These are phyloP conservation scores for Mucor sp. DNA, from an alignment of 371 early-diverging fungal species.

Conservation along the genomic window DNA sequence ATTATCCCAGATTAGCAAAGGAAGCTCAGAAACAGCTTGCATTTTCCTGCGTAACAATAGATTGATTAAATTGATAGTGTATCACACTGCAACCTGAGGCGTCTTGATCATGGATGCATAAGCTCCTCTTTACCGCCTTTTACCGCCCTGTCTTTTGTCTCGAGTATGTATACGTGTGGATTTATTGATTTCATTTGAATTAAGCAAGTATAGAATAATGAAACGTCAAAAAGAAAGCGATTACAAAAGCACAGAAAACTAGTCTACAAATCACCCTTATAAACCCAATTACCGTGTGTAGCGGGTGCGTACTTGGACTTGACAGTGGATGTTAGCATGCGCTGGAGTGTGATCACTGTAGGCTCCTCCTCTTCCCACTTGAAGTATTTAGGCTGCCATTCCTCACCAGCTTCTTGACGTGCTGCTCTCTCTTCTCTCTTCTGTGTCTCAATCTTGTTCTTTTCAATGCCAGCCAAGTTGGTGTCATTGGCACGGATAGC, in stretches of 20 bases:
- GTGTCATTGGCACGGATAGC: constrained; percentile 71
- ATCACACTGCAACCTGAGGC: not conserved
- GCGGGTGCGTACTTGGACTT: constrained; percentile 43
- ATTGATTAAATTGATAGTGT: not conserved
- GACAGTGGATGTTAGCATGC: constrained; percentile 30
- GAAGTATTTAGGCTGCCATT: constrained; percentile 66
- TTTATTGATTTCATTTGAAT: not conserved
- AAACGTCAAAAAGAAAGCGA: not conserved
- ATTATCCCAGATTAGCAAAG: not conserved
- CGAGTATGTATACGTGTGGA: not conserved
- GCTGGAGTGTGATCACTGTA: constrained; percentile 36
- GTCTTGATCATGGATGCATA: not conserved
- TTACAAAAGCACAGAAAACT: not conserved
- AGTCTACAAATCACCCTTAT: constrained; percentile 4
- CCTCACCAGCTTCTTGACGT: constrained; percentile 55
- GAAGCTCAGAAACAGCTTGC: not conserved
- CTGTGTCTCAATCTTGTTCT: constrained; percentile 71
- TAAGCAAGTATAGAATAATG: constrained; percentile 1
- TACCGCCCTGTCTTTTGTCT: not conserved
- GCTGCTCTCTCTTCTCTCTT: constrained; percentile 66
- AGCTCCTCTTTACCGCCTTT: not conserved
- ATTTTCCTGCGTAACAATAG: not conserved
- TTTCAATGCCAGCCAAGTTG: constrained; percentile 64
- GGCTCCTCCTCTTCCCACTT: constrained; percentile 56
- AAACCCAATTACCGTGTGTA: constrained; percentile 48